Percentiles rank a stretch among this genome's conserved stretches.
phyloP scores from a whole-genome alignment of 805 yeast species.

The Sugiyamaella americana region DNA sequence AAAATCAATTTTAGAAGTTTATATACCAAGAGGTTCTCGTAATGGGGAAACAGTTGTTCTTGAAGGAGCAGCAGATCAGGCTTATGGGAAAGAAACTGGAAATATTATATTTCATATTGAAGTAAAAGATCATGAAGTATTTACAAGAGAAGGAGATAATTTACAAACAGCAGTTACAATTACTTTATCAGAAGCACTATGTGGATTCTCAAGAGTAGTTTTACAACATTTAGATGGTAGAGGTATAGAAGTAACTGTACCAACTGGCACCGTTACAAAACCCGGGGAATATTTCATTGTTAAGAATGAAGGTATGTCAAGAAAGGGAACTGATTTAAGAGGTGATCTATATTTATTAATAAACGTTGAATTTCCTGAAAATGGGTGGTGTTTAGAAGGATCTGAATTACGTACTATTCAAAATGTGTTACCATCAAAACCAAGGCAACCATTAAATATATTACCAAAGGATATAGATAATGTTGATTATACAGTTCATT shows the following conservation, averaged over 20 bases:
- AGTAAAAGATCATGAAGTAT: constrained; percentile 43
- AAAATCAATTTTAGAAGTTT: constrained; percentile 67
- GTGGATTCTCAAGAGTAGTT: constrained; percentile 65
- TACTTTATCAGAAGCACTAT: constrained; percentile 72
- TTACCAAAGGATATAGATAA: constrained; percentile 21
- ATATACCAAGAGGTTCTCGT: constrained; percentile 64
- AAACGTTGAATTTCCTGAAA: constrained; percentile 76
- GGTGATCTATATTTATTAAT: constrained; percentile 71
- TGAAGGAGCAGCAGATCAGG: constrained; percentile 71
- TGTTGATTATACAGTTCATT: constrained; percentile 16
- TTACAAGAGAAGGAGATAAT: constrained; percentile 54
- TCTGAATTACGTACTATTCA: constrained; percentile 41
- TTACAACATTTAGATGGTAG: constrained; percentile 77
- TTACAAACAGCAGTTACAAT: constrained; percentile 54
- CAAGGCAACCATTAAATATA: constrained; percentile 14
- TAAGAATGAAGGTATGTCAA: constrained; percentile 80
- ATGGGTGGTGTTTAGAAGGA: constrained; percentile 76
- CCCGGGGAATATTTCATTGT: constrained; percentile 68
- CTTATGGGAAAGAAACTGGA: constrained; percentile 64
- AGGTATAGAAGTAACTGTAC: constrained; percentile 54
- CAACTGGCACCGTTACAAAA: constrained; percentile 64
- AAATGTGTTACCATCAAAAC: constrained; percentile 23
- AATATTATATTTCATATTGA: constrained; percentile 62
- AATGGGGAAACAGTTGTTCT: constrained; percentile 56
- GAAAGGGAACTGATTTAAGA: constrained; percentile 34